Evolutionary conservation across 2,329 filamentous ascomycete species (phyloP).

Genomic region (Phoma sp.): DNA sequence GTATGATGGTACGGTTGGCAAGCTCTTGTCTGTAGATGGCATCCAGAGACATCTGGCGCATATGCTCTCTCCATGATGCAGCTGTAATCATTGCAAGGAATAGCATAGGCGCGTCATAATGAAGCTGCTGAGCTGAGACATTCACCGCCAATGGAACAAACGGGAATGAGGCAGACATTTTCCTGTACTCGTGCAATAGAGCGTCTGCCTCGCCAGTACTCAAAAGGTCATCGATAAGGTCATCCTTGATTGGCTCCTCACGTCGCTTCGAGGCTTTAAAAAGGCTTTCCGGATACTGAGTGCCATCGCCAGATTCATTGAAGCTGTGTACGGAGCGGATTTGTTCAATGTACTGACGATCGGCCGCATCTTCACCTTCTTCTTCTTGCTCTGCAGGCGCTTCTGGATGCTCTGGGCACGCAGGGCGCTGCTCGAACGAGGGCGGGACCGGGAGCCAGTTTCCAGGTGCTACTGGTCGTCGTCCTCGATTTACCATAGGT

Average conservation of each 20-base stretch:
- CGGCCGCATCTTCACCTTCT: constrained; percentile 22
- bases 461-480: constrained; percentile 26
- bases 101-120: constrained; percentile 40
- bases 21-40: constrained; percentile 37
- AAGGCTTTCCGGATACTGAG: constrained; percentile 18
- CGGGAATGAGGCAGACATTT: constrained; percentile 40
- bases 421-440: constrained; percentile 30
- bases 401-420: neutral
- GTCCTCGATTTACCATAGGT: constrained; percentile 1
- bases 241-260: constrained; percentile 34
- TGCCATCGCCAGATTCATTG: constrained; percentile 22
- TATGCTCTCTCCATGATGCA: constrained; percentile 39
- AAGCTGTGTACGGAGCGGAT: constrained; percentile 39
- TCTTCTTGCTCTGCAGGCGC: constrained; percentile 4
- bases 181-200: constrained; percentile 35
- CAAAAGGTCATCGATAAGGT: constrained; percentile 29
- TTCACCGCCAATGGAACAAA: constrained; percentile 36
- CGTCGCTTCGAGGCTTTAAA: constrained; percentile 25
- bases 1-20: constrained; percentile 43
- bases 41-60: constrained; percentile 38
- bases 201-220: constrained; percentile 34
- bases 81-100: constrained; percentile 41
- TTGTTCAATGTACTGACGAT: constrained; percentile 34
- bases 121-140: constrained; percentile 26
- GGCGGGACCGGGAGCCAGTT: constrained; percentile 38